Evolutionary conservation across 345 rosid genomes (phyloP), one percentile per base, ranked within the genome.

Genomic region (Trapa bicornis): DNA sequence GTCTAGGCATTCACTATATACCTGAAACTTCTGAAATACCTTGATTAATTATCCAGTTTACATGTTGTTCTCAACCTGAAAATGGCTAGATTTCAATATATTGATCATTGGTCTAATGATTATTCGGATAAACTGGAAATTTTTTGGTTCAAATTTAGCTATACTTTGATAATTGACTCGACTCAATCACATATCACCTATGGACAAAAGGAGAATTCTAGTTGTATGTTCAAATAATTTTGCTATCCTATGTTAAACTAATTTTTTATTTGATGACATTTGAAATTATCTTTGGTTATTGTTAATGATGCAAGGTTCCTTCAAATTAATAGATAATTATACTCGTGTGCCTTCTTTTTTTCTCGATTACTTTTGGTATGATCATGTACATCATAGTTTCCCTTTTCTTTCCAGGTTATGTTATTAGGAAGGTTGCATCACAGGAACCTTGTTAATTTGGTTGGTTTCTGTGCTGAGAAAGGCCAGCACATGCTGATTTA

Each of bases 391-490:
- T 52, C 17, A 65, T 2, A 35, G 41, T 64, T 65, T 4, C 61
- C n/a, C 43, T 37, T 22, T 22, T 45, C 32, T 70, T 64, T 68
- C 61, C 87, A 95, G 99, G 99, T 95, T 65, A 85, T 86, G 96
- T 73, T 95, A 63, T 72, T 95, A 78, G 99, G 97, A 77, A 86
- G 99, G 79, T 73, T 95, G 86, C 99, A 91, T 79, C 99, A 95
- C 69, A 82, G 97, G 56, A 95, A 91, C 78, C 83, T 95, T 45
- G 99, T 91, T 79, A 91, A 95, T 79, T 83, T 95, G 81, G 81
- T 91, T 7, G 99, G 99, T 47, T 95, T 87, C 73, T 95, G 99
- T 65, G 96, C 99, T 63, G 99, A 95, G 70, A 95, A 89, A 81
- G 88, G 97, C 42, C 89, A 84, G 71, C 89, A 95, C 70, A 95